Evolutionary conservation across 202 grass and related monocot species (phyloP).

Genomic region (Panicum virgatum): DNA sequence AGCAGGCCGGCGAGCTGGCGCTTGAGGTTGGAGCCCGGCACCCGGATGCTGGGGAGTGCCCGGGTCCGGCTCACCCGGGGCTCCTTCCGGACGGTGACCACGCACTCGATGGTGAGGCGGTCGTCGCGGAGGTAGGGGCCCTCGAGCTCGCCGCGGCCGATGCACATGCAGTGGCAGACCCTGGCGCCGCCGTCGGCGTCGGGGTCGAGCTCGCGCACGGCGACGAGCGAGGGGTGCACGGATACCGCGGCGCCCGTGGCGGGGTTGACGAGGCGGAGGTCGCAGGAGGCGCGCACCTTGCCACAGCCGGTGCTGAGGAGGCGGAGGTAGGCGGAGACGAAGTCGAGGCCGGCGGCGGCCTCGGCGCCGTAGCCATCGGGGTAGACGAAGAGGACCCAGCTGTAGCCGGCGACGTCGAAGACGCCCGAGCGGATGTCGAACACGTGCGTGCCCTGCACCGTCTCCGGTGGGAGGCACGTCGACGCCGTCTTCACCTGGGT

Average conservation of each 20-base stretch:
- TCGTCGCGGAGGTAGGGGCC: neutral
- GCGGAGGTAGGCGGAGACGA: conserved; percentile 16
- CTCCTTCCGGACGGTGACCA: conserved; percentile 6
- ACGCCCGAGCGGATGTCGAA: conserved; percentile 18
- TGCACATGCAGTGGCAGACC: neutral
- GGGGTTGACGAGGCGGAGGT: conserved; percentile 4
- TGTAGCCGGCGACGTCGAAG: conserved; percentile 15
- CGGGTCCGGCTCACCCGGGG: neutral
- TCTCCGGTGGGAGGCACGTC: neutral
- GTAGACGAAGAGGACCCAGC: conserved; percentile 21
- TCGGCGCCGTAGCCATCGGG: neutral
- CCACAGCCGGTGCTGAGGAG: neutral
- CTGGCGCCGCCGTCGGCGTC: neutral
- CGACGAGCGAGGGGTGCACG: neutral
- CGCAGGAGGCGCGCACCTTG: conserved; percentile 28
- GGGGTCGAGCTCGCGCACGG: neutral
- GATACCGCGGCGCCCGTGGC: neutral
- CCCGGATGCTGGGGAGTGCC: neutral
- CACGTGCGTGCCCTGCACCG: conserved; percentile 8
- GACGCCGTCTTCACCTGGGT: neutral
- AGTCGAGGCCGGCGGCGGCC: neutral
- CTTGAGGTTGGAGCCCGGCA: neutral
- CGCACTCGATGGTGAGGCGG: conserved; percentile 27
- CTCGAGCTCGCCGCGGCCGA: conserved; percentile 10
- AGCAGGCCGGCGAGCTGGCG: neutral